These are phyloP conservation scores for Gamsiella multidivaricata DNA, from an alignment of 192 early-diverging fungal species.

Conservation along the genomic window DNA sequence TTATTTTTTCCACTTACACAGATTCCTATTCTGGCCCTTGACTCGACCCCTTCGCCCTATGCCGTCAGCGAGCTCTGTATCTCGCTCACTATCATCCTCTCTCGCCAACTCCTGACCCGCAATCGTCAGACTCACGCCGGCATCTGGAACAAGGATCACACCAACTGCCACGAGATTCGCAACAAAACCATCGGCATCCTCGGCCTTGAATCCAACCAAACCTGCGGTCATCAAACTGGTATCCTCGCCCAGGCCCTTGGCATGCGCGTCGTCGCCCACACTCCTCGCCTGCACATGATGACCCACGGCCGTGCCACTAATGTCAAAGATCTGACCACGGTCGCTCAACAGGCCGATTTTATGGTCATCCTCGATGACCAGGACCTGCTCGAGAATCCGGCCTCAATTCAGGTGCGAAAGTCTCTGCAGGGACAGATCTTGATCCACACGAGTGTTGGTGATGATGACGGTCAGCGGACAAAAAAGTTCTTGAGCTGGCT, in stretches of 20 bases:
- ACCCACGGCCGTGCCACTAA: conserved; percentile 49
- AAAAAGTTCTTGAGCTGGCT: conserved; percentile 52
- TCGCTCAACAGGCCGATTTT: conserved; percentile 45
- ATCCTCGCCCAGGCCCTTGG: conserved; percentile 52
- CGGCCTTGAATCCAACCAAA: conserved; percentile 42
- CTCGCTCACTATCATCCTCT: conserved; percentile 53
- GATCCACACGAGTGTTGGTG: conserved; percentile 47
- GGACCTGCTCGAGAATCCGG: conserved; percentile 40
- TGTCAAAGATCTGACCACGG: conserved; percentile 44
- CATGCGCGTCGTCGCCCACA: conserved; percentile 48
- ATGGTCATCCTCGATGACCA: conserved; percentile 49
- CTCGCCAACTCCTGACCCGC: conserved; percentile 43
- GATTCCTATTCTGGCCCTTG: conserved; percentile 46
- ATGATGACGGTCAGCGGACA: conserved; percentile 43
- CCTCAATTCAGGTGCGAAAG: conserved; percentile 38
- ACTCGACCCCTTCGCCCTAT: conserved; percentile 51
- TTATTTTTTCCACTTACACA: neutral
- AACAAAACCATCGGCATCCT: conserved; percentile 47
- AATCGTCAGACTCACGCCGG: conserved; percentile 40
- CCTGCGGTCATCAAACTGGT: conserved; percentile 45
- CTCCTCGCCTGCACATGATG: conserved; percentile 49
- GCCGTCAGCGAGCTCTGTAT: conserved; percentile 54
- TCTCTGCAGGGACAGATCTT: conserved; percentile 43
- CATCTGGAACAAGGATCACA: conserved; percentile 53
- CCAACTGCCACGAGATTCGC: conserved; percentile 51